A percentile compares a stretch with the other conserved stretches of the same genome.
Evolutionary conservation across 176 grass and related monocot genomes (phyloP).

Genomic region (Otatea glauca): DNA sequence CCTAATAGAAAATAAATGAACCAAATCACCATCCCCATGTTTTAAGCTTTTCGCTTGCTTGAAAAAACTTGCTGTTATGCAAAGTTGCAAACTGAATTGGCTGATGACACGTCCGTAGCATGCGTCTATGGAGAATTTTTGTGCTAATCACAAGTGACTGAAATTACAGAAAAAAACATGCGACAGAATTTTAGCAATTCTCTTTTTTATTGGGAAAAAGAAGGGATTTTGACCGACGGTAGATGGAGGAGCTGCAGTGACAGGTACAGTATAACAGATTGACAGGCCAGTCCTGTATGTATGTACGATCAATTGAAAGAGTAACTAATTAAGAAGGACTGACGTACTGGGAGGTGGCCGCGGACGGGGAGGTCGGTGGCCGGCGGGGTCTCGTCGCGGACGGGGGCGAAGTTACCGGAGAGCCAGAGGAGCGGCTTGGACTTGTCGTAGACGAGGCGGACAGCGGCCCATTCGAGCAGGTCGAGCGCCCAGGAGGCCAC

Average conservation of each 20-base stretch:
- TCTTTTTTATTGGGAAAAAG: not conserved
- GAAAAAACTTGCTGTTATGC: no score
- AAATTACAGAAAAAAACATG: no score
- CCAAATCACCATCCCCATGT: no score
- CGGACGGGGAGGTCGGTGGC: conserved; percentile 62
- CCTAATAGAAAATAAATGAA: no score
- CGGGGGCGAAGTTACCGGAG: conserved; percentile 84
- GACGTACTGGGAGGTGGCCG: conserved; percentile 55
- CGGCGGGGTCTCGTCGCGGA: conserved; percentile 79
- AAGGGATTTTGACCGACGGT: not conserved
- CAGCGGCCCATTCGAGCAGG: conserved; percentile 62
- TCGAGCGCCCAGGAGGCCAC: conserved; percentile 66
- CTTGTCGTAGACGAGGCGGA: conserved; percentile 64
- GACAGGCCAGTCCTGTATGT: not conserved
- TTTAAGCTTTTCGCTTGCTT: no score
- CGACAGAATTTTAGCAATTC: no score
- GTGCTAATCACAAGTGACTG: no score
- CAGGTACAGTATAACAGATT: not conserved
- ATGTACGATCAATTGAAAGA: not conserved
- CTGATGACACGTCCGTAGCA: no score
- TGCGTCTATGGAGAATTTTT: no score
- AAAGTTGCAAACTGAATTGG: no score
- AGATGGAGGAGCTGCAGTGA: not conserved
- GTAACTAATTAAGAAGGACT: not conserved
- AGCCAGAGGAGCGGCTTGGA: conserved; percentile 75